Conservation (phyloP, 495 filamentous ascomycete genomes). For the Hypomontagnella monticulosa region DNA sequence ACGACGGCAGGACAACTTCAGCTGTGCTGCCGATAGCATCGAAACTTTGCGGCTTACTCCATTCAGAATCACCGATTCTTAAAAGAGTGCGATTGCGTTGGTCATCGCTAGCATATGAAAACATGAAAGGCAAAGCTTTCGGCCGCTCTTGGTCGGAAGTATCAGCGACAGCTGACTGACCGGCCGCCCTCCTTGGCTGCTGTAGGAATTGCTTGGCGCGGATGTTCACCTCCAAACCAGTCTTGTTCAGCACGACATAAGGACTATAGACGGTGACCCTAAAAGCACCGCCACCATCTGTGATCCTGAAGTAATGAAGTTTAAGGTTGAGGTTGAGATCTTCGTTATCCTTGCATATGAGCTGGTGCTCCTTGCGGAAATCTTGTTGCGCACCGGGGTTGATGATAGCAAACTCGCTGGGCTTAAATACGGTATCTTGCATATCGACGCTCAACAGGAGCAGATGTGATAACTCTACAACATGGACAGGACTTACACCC, state of each 20-base stretch:
- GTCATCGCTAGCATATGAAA: conserved; percentile 87
- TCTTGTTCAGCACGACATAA: conserved; percentile 95
- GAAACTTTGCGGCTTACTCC: conserved; percentile 98
- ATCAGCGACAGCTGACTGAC: conserved; percentile 67
- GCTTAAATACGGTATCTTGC: conserved; percentile 93
- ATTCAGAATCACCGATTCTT: conserved; percentile 85
- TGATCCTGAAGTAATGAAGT: conserved; percentile 92
- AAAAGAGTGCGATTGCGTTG: conserved; percentile 87
- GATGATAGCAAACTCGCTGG: conserved; percentile 96
- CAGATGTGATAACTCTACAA: conserved; percentile 93
- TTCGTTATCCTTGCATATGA: conserved; percentile 85
- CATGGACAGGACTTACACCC: conserved; percentile 94
- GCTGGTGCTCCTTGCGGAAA: conserved; percentile 79
- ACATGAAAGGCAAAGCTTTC: conserved; percentile 93
- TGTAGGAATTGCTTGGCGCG: conserved; percentile 89
- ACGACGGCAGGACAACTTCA: conserved; percentile 81
- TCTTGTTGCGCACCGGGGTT: conserved; percentile 90
- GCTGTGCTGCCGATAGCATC: conserved; percentile 96
- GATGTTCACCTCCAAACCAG: conserved; percentile 87
- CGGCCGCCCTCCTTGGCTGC: conserved; percentile 80
- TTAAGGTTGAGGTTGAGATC: conserved; percentile 81
- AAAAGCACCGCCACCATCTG: conserved; percentile 94
- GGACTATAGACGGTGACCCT: conserved; percentile 92
- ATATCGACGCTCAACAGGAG: conserved; percentile 91
- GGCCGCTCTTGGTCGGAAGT: conserved; percentile 53